Evolutionary conservation across 2,329 filamentous ascomycete genomes (phyloP), one percentile per base, ranked within the genome.

Genomic region (Orbilia quercus): DNA sequence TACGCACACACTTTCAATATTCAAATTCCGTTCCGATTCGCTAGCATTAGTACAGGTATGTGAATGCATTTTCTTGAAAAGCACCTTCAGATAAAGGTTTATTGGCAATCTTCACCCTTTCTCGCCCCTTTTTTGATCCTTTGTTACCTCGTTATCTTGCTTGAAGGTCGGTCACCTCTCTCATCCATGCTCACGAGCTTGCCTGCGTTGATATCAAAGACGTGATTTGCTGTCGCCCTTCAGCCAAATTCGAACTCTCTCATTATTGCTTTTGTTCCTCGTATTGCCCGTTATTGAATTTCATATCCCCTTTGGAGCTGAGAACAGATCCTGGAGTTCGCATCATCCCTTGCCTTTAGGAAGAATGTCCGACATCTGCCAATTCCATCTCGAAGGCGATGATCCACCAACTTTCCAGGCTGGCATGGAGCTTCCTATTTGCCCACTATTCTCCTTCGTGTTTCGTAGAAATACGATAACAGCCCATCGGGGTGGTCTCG

Each of bases 141-240:
- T 28, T 38, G 16, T 18, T 16, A 20, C 18, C 31, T 16, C 20
- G 31, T 60, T 53, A 60, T 62, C 38, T 36, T 51, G 50, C 44
- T 53, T 28, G 20, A 55, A 38, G n/a, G n/a, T n/a, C n/a, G n/a
- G 34, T 54, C 40, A 12, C n/a, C 47, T 22, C 20, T 55, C 51
- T 55, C 50, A 57, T 22, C 28, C 48, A 25, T 54, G 42, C 53
- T 40, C 25, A 47, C 22, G 14, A 20, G 22, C 42, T 42, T 59
- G 60, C 28, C 5, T 64, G 67, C 62, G 45, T 66, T 55, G 54
- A 62, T 73, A 73, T 66, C 47, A 45, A 55, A 12, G 60, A 66
- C 42, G 60, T 73, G 60, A 73, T 73, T 73, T 66, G 69, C 53
- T 64, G 38, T 25, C 23, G 16, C n/a, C 25, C 47, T 45, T 34